Base-by-base conservation (phyloP, 2,329 filamentous ascomycete genomes). In the Ambrosiella xylebori region DNA sequence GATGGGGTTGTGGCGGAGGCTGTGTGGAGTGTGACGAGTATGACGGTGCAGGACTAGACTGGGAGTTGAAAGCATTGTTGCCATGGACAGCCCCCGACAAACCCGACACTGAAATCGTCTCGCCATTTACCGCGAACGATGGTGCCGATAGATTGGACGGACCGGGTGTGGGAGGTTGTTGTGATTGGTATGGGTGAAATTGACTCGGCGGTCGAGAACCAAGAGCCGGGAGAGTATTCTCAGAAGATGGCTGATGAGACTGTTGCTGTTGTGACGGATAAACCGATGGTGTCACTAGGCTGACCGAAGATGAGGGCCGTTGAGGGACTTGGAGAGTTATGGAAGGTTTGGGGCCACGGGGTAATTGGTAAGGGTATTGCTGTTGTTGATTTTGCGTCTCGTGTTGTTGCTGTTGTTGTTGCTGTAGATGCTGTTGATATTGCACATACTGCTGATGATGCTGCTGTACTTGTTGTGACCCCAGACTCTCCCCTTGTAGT, bases 391-490 rank as follows among this genome's bases (percentile, higher is more conserved):
- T 15, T 51, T 51, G 49, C 6, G 7, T 15, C 12, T 51, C 13
- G n/a, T 51, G 36, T 36, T 55, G 38, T n/a, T 17, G 37, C 19
- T 41, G 37, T 40, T 27, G n/a, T 3, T 45, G 54, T 27, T 44
- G 15, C 36, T 49, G 54, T 19, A 36, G 12, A 44, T 52, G 27
- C 39, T 51, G 35, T 52, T 57, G 56, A 19, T 57, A 40, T 39
- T 57, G 56, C 36, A 39, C 27, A 19, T 55, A 41, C 51, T 44
- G 15, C 12, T 59, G 40, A 40, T 55, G 57, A 19, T 55, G 52
- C 15, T 35, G 19, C 19, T 54, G 1, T 13, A 35, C 27, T 35
- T 38, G 50, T 2, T n/a, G 19, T n/a, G 27, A 35, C 15, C 12
- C 11, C 13, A 38, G 12, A 19, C 39, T 17, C n/a, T 36, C 50